Conservation (phyloP, 139 green algal species). For the Haematococcus lacustris region DNA sequence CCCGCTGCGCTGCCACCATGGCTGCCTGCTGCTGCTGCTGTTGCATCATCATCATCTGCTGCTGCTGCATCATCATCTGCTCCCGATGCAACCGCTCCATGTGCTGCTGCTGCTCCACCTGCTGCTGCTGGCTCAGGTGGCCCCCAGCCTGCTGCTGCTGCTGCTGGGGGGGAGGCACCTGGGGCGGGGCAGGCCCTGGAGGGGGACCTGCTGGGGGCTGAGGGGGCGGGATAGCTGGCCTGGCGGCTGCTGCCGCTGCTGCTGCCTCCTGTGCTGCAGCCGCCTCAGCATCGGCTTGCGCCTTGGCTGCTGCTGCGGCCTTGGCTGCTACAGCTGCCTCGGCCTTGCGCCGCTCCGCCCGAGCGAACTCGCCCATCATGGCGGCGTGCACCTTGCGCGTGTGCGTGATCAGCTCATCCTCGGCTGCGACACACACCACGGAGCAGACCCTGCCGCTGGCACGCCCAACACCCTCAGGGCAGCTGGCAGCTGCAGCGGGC, state of each 20-base stretch:
- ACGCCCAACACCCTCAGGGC: background rate
- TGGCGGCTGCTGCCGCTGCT: constrained; percentile 8
- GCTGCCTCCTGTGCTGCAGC: background rate
- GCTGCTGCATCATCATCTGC: background rate
- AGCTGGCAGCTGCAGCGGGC: background rate
- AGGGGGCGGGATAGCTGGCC: constrained; percentile 8
- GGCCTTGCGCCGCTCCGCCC: background rate
- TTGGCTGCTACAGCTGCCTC: background rate
- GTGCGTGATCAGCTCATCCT: constrained; percentile 50
- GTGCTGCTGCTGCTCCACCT: constrained; percentile 1
- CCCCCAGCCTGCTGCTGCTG: background rate
- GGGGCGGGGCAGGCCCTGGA: background rate
- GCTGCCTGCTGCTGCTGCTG: background rate
- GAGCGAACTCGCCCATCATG: constrained; percentile 19
- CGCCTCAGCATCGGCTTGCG: constrained; percentile 9
- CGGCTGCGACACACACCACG: constrained; percentile 25
- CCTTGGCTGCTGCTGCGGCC: constrained; percentile 2
- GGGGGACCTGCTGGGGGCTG: constrained; percentile 1
- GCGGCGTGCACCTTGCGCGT: constrained; percentile 33
- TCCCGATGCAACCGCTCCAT: constrained; percentile 4
- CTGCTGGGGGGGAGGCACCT: constrained; percentile 10
- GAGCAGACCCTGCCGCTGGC: background rate
- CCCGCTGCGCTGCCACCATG: background rate
- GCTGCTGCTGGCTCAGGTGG: constrained; percentile 4
- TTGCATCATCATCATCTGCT: background rate